Base-by-base conservation (phyloP, 306 rosid genomes). In the Mimosa bimucronata region DNA sequence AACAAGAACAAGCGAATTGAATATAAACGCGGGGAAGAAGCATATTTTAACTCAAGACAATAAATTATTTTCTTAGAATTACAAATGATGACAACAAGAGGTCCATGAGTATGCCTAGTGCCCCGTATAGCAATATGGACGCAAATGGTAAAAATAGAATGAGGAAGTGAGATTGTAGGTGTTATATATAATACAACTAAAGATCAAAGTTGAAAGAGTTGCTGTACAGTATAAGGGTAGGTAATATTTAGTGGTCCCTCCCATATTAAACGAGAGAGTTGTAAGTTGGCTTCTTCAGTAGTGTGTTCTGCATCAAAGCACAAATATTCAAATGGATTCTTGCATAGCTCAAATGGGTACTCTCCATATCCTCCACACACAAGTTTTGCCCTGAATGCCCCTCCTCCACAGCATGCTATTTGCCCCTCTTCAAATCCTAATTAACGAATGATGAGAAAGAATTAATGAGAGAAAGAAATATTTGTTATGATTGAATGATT, bases 361-460 rank as follows among this genome's bases (percentile, higher is more conserved):
- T 57, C 48, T 28, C 81, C 77, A 11, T 29, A 71, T 19, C 79
- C 86, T 9, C 91, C 84, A 76, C 89, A 65, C 16, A 13, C 16
- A 7, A 6, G 3, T 6, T 14, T 4, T 68, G 87, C 80, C 48
- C 81, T 75, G 7, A 62, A 88, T 13, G 83, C 73, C 3, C 91
- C 91, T 50, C 57, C 62, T 23, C 91, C 91, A 81, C 91, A 88
- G 21, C 87, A 88, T 11, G 91, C 86, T 41, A 9, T 30, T 70
- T 79, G 30, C 0, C 82, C 82, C 7, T 77, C 73, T 78, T 71
- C 71, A 6, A 77, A 77, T 14, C 79, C 82, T 82, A n/a, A n/a
- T n/a, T n/a, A n/a, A n/a, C n/a, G n/a, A n/a, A n/a, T n/a, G n/a
- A n/a, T n/a, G n/a, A n/a, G n/a, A n/a, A n/a, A n/a, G n/a, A n/a